Base-by-base conservation (phyloP, 768 basidiomycete species). In the Mycena filopes region DNA sequence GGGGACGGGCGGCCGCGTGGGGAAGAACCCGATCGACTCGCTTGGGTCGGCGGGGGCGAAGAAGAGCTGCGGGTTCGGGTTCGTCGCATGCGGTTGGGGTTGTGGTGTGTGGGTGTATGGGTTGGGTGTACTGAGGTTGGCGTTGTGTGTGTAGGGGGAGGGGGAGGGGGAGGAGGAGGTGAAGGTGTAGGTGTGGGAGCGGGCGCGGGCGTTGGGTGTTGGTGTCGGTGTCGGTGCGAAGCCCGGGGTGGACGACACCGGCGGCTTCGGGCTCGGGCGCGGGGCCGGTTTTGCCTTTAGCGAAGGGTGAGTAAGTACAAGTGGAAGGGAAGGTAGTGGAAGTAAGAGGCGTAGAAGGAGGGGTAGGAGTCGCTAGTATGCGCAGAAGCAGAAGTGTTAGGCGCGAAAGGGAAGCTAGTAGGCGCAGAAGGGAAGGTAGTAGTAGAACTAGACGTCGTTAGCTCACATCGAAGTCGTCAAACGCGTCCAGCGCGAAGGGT, bases 1-100 rank as follows among this genome's bases (percentile, higher is more conserved):
- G 5, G 15, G 36, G 15, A 11, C 36, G 7, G 20, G 48, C 16
- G 58, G 53, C 41, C 42, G 59, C 25, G 56, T 60, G 16, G 67
- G 67, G 49, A 60, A 68, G 47, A 59, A 55, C 47, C 63, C 62
- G 33, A 65, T 61, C 23, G 67, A 55, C 28, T 60, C 55, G 26
- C 59, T 56, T 15, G 65, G 60, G 60, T 57, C 60, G 18, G 64
- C 11, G 11, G 23, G 23, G 64, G 38, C 42, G n/a, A 59, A 31
- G 58, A 3, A 23, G 36, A 20, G 26, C 38, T 18, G 7, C 25
- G 13, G 38, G 46, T 12, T 42, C 49, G 41, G 51, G n/a, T n/a
- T n/a, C n/a, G 31, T 12, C 31, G 31, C 12, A 60, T 2, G 56
- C 12, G 29, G 2, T 21, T 31, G 9, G 40, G 13, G n/a, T 21